These are phyloP conservation scores for Glomus cerebriforme DNA, from an alignment of 192 early-diverging fungal genomes.

Conservation along the genomic window DNA sequence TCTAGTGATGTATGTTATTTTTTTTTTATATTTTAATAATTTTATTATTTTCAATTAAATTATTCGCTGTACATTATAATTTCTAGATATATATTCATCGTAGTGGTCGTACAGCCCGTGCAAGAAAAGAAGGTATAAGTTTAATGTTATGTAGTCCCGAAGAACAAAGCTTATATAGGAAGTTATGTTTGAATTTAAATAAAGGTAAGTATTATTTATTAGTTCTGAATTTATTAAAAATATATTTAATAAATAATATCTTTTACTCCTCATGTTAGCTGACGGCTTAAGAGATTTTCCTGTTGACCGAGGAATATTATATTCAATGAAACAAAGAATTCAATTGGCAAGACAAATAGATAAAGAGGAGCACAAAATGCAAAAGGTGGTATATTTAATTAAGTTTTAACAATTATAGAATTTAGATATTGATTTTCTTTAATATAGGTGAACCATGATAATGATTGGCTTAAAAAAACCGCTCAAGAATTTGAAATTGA, in stretches of 20 bases:
- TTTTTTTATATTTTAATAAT: background rate
- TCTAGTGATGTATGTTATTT: constrained; percentile 63
- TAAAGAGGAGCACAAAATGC: constrained; percentile 70
- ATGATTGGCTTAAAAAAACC: constrained; percentile 76
- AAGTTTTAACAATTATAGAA: background rate
- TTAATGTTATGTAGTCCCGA: constrained; percentile 84
- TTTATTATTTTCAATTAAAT: background rate
- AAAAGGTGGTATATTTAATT: constrained; percentile 56
- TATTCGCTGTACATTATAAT: background rate
- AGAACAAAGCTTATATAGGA: constrained; percentile 78
- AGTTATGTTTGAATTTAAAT: constrained; percentile 77
- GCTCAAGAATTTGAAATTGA: constrained; percentile 81
- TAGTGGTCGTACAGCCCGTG: constrained; percentile 92
- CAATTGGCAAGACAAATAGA: constrained; percentile 83
- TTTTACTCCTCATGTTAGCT: constrained; percentile 29
- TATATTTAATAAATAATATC: background rate
- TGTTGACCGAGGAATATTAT: constrained; percentile 70
- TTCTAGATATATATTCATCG: constrained; percentile 87
- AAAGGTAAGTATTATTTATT: constrained; percentile 52
- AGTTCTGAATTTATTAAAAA: background rate
- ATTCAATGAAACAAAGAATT: constrained; percentile 74
- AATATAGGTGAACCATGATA: constrained; percentile 48
- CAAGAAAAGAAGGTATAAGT: constrained; percentile 76
- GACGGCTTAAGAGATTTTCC: constrained; percentile 77
- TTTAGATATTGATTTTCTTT: background rate